Evolutionary conservation across 768 basidiomycete species (phyloP), one percentile per base, ranked within the genome.

Genomic region (Hygrophoropsis aurantiaca): DNA sequence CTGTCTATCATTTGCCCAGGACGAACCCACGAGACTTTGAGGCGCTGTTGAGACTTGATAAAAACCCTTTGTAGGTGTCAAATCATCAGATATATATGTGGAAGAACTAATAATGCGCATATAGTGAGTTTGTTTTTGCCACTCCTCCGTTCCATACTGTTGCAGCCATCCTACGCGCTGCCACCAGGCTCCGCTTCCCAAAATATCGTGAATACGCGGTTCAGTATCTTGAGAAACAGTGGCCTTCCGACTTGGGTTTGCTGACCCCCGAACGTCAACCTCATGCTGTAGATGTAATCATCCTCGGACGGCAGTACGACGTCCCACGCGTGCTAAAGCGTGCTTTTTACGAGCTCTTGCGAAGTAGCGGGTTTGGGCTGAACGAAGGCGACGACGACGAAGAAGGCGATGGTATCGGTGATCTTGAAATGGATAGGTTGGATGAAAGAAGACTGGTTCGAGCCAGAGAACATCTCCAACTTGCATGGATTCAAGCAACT

Each of bases 311-410:
- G 10, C 16, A 51, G 3, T 67, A 52, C 46, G 52, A 59, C 18
- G 32, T 72, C 6, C 51, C 60, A 7, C 32, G 35, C 1, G 60
- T 73, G 19, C 55, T 68, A 8, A 68, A 69, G 40, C 57, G 61
- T 36, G 72, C 72, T 2, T 72, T 67, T 44, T 74, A 75, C 49
- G 71, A 75, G 48, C 58, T 75, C 27, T 30, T 30, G 27, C 27
- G 27, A 13, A 30, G 27, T 13, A 30, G 27, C 33, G 43, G 47
- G 2, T 46, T 34, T 30, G 47, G 44, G 16, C 47, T 49, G 13
- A 32, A 37, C 10, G 46, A 47, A 19, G 46, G 47, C 18, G 47
- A 46, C 16, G 24, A 25, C 9, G 25, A 49, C 11, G 25, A 30
- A 30, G 27, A 18, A 5, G 15, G 15, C 33, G 34, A 34, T 3